phyloP scores from a whole-genome alignment of 225 moss, liverwort and hornwort species.

The Pleurozium schreberi region DNA sequence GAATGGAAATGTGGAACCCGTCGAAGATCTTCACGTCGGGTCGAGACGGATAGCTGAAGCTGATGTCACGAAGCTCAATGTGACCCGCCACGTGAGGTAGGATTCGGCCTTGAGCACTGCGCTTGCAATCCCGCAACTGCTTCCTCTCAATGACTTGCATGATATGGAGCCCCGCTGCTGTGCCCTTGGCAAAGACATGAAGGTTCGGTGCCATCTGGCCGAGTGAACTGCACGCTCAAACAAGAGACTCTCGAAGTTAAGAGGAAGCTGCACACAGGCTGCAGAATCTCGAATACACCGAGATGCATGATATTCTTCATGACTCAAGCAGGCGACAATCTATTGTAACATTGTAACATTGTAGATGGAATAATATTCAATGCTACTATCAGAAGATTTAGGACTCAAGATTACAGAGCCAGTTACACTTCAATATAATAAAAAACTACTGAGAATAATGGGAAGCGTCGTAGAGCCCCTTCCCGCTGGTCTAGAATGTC shows the following conservation, averaged over 20 bases:
- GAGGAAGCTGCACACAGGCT: background rate
- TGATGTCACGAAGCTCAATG: constrained; percentile 64
- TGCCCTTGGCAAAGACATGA: constrained; percentile 74
- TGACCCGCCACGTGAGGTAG: constrained; percentile 56
- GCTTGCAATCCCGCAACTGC: constrained; percentile 46
- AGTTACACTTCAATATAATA: background rate
- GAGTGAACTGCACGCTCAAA: constrained; percentile 38
- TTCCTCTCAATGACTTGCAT: constrained; percentile 71
- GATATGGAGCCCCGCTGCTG: constrained; percentile 72
- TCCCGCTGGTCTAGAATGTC: background rate
- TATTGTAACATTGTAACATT: background rate
- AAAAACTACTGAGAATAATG: background rate
- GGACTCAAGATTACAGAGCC: background rate
- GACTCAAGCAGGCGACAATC: background rate
- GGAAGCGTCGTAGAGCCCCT: background rate
- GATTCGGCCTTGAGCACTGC: constrained; percentile 34
- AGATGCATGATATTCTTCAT: background rate
- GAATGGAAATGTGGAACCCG: constrained; percentile 59
- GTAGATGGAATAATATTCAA: background rate
- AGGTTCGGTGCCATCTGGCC: constrained; percentile 84
- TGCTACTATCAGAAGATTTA: background rate
- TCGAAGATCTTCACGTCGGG: constrained; percentile 72
- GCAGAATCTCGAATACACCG: background rate
- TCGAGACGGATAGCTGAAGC: constrained; percentile 88
- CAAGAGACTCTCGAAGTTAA: background rate